These are phyloP conservation scores for Coccinonectria pachysandricola DNA, from an alignment of 2,329 filamentous ascomycete genomes.

Conservation along the genomic window DNA sequence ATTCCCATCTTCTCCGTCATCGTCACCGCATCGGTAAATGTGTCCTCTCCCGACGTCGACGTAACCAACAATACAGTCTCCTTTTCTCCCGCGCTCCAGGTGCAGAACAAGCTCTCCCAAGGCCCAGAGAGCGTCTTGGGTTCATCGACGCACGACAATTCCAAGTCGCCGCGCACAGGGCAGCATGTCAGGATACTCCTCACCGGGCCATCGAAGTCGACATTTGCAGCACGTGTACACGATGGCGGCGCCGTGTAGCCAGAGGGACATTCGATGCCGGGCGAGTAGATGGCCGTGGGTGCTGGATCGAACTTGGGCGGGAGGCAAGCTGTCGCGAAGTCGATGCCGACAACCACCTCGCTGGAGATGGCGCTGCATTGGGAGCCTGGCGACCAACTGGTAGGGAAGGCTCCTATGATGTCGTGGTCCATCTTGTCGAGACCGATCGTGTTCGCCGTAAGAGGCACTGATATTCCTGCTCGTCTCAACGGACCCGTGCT, in stretches of 20 bases:
- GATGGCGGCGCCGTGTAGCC: slow-evolving; percentile 18
- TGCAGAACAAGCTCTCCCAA: slow-evolving; percentile 22
- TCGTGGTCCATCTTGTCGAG: slow-evolving; percentile 1
- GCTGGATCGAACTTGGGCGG: slow-evolving; percentile 18
- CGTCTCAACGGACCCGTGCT: no score
- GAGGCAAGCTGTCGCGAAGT: slow-evolving; percentile 19
- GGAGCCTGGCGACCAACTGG: slow-evolving; percentile 2
- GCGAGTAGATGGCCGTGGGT: slow-evolving; percentile 21
- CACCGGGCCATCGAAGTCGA: slow-evolving; percentile 18
- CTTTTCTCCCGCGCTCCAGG: slow-evolving; percentile 21
- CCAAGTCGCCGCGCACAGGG: slow-evolving; percentile 16
- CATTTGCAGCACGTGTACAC: slow-evolving; percentile 18
- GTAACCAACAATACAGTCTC: slow-evolving; percentile 17
- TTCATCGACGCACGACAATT: slow-evolving; percentile 20
- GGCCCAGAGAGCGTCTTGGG: slow-evolving; percentile 10
- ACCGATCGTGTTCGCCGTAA: no score
- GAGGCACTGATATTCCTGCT: no score
- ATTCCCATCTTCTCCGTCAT: slow-evolving; percentile 18
- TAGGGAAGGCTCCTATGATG: slow-evolving; percentile 11
- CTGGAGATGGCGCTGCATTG: slow-evolving; percentile 9
- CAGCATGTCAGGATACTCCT: slow-evolving; percentile 30
- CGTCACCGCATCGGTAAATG: slow-evolving; percentile 10
- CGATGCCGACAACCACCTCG: slow-evolving; percentile 11
- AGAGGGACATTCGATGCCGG: slow-evolving; percentile 21
- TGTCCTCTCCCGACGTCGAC: slow-evolving; percentile 10